These are phyloP conservation scores for Canavalia gladiata DNA, from an alignment of 306 rosid species.

Conservation along the genomic window DNA sequence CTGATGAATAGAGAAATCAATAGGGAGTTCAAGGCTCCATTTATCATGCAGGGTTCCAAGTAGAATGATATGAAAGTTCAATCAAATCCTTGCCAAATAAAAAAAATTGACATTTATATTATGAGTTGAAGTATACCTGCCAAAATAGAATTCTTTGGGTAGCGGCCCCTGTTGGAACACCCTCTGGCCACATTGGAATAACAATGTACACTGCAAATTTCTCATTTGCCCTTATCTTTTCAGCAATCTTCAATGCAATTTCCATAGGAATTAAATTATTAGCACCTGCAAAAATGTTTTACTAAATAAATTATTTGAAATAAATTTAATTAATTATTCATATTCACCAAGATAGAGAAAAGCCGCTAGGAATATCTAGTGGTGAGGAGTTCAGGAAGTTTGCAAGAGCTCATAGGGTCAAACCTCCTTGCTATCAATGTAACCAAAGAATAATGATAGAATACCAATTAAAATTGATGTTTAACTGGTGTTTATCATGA, in stretches of 20 bases:
- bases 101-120: neutral
- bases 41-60: too few relatives aligned
- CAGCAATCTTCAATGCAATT: constrained; percentile 93
- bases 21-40: too few relatives aligned
- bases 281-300: constrained; percentile 75
- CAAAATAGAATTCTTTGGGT: constrained; percentile 97
- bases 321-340: constrained; percentile 5
- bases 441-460: neutral
- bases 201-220: constrained; percentile 92
- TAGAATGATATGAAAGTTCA: constrained; percentile 4
- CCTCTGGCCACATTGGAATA: constrained; percentile 99
- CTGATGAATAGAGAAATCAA: too few relatives aligned
- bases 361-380: neutral
- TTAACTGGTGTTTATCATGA: too few relatives aligned
- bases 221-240: constrained; percentile 88
- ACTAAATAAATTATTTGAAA: constrained; percentile 11
- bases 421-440: neutral
- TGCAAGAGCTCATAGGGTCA: neutral
- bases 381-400: neutral
- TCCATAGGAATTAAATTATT: constrained; percentile 98
- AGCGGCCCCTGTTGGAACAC: constrained; percentile 90
- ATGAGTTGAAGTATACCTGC: constrained; percentile 76
- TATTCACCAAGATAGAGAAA: constrained; percentile 38
- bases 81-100: constrained; percentile 24
- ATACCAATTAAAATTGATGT: too few relatives aligned